Evolutionary conservation across 495 filamentous ascomycete genomes (phyloP).

Genomic region (Apiosordaria backusii): DNA sequence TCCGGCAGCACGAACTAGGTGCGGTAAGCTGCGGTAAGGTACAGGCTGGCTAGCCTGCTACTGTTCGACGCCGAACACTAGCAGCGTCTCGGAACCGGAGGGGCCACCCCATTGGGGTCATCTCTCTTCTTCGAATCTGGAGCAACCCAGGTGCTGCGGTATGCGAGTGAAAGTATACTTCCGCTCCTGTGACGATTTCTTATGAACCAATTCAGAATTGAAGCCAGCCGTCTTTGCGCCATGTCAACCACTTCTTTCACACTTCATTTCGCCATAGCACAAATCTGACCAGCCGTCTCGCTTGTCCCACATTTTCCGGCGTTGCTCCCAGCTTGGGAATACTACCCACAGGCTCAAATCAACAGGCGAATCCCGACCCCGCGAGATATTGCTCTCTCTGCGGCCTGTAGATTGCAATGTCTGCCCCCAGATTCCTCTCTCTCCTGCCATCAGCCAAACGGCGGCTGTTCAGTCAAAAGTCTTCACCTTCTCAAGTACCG

Average conservation of each 20-base stretch:
- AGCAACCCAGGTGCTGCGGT: too few relatives aligned
- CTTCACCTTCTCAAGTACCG: background rate
- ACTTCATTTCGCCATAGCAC: conserved; percentile 8
- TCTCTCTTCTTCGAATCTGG: too few relatives aligned
- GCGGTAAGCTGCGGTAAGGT: too few relatives aligned
- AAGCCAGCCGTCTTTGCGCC: background rate
- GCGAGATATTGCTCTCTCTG: conserved; percentile 13
- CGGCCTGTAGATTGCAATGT: conserved; percentile 11
- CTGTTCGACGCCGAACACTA: background rate
- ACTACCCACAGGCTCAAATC: conserved; percentile 16
- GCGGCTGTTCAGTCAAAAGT: background rate
- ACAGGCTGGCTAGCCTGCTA: too few relatives aligned
- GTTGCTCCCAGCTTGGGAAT: conserved; percentile 7
- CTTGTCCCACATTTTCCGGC: background rate
- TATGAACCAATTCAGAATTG: background rate
- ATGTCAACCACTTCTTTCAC: background rate
- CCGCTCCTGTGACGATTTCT: too few relatives aligned
- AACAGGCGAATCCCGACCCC: conserved; percentile 9
- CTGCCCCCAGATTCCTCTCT: conserved; percentile 1
- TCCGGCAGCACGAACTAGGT: background rate
- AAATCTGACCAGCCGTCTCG: conserved; percentile 5
- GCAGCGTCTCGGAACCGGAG: background rate
- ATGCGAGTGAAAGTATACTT: too few relatives aligned
- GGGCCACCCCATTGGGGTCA: background rate
- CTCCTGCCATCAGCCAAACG: background rate